phyloP scores from a whole-genome alignment of 1,284 basidiomycete species.

The Apiotrichum mycotoxinovorans region DNA sequence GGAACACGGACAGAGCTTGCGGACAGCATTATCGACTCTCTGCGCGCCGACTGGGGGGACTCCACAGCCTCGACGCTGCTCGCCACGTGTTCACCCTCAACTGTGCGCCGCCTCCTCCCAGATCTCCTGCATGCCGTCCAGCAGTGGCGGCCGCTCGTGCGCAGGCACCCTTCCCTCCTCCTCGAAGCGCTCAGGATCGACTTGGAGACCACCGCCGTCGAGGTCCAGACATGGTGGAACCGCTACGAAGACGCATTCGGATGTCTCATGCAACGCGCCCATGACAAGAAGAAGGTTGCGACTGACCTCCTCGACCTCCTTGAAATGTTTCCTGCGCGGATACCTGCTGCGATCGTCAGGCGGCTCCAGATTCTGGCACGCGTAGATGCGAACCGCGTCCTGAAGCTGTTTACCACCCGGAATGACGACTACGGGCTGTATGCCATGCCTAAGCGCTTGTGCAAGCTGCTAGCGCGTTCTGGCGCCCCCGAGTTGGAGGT shows the following conservation, averaged over 20 bases:
- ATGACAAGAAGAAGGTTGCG: not conserved
- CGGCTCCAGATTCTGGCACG: not conserved
- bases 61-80: not conserved
- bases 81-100: not conserved
- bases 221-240: not conserved
- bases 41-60: not conserved
- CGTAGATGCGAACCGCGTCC: not conserved
- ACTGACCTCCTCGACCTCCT: not conserved
- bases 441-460: not conserved
- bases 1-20: not conserved
- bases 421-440: not conserved
- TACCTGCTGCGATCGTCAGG: not conserved
- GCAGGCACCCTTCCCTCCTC: not conserved
- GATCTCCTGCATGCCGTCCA: not conserved
- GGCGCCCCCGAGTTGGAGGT: not conserved
- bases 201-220: not conserved
- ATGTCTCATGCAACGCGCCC: not conserved
- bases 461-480: not conserved
- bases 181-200: not conserved
- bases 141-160: not conserved
- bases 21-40: not conserved
- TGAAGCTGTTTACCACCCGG: not conserved
- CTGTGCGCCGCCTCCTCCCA: not conserved
- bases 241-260: not conserved
- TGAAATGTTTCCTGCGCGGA: not conserved